Conservation (phyloP, 179 eudicot species). For the Silene vulgaris region DNA sequence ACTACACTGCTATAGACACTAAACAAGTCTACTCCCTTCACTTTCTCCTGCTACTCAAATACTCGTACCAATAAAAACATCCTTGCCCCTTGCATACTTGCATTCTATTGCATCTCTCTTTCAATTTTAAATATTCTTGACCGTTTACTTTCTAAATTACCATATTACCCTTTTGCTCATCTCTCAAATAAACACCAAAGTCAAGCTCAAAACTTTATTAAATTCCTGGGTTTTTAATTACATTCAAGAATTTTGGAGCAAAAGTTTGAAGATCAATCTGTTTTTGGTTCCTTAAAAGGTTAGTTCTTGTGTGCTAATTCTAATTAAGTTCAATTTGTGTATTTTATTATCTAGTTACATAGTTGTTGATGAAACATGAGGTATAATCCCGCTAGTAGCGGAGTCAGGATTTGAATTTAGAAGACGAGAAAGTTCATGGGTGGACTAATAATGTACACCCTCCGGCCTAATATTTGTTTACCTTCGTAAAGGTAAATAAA, state of each 20-base stretch:
- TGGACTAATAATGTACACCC: no score
- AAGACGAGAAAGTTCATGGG: no score
- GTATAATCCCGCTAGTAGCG: no score
- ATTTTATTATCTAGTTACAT: no score
- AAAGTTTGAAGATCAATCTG: constrained; percentile 40
- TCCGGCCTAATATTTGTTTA: no score
- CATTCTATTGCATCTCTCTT: not conserved
- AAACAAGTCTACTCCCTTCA: not conserved
- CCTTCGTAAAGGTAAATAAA: no score
- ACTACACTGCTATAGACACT: not conserved
- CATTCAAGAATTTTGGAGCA: not conserved
- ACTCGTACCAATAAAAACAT: not conserved
- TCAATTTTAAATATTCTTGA: constrained; percentile 23
- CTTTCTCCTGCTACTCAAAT: constrained; percentile 9
- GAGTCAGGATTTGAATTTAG: no score
- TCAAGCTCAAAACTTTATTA: constrained; percentile 15
- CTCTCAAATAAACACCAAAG: constrained; percentile 7
- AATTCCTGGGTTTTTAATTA: not conserved
- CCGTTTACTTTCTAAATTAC: constrained; percentile 31
- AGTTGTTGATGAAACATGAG: no score
- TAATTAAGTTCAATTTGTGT: not conserved
- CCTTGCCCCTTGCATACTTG: no score
- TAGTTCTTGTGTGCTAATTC: constrained; percentile 19
- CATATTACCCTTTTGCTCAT: constrained; percentile 16
- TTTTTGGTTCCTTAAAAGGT: constrained; percentile 39